Percentiles rank a stretch among this genome's conserved stretches.
Evolutionary conservation across 306 rosid genomes (phyloP).

Genomic region (Cicer arietinum): DNA sequence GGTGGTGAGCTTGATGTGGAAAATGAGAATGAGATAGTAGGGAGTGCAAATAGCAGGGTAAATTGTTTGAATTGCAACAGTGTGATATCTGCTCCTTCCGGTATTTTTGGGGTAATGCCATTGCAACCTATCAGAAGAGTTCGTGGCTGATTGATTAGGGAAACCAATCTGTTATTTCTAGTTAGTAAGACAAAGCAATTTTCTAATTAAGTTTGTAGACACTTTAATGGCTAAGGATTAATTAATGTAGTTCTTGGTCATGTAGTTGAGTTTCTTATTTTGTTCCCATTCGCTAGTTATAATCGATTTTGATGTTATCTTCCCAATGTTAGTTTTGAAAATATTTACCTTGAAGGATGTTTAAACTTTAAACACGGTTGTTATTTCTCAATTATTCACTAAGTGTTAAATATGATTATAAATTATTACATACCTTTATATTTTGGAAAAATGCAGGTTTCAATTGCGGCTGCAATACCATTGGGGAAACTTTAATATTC

Average conservation of each 20-base stretch:
- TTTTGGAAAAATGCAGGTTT: no score
- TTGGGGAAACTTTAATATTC: no score
- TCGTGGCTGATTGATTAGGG: slow-evolving; percentile 39
- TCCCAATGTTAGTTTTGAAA: background rate
- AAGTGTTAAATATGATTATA: no score
- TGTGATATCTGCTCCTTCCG: slow-evolving; percentile 32
- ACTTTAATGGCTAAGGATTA: background rate
- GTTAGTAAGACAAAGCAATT: background rate
- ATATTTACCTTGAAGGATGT: no score
- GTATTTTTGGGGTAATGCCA: slow-evolving; percentile 49
- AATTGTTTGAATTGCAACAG: slow-evolving; percentile 41
- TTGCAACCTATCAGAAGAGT: slow-evolving; percentile 54
- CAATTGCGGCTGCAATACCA: no score
- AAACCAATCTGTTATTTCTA: background rate
- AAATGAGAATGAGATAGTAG: background rate
- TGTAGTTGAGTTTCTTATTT: background rate
- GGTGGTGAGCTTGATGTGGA: background rate
- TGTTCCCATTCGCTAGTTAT: no score
- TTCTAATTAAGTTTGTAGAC: background rate
- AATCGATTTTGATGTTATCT: background rate
- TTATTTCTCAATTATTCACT: no score
- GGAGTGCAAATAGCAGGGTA: slow-evolving; percentile 13
- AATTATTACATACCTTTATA: no score
- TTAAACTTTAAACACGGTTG: no score
- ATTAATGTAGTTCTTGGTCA: background rate